Evolutionary conservation across 2,329 filamentous ascomycete genomes (phyloP), one percentile per base, ranked within the genome.

Genomic region (Exophiala dermatitidis): DNA sequence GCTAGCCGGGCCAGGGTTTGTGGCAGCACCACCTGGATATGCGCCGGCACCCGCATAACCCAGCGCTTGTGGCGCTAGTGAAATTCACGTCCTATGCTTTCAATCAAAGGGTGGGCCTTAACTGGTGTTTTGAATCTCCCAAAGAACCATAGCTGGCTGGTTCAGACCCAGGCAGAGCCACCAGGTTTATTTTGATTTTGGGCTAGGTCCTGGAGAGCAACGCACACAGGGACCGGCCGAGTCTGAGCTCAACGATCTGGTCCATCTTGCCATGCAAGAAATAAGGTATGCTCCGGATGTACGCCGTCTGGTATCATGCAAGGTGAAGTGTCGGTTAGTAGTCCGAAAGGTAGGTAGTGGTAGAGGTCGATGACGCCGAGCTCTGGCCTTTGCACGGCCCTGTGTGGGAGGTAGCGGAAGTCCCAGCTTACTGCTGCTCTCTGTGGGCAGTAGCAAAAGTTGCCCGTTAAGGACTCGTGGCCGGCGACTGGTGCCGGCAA

Each of bases 11-110:
- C 42, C 48, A 32, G 49, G 36, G 9, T 26, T 47, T 50, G 51
- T 54, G 37, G 44, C 43, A 53, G 47, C 33, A 36, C 47, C 50
- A 40, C 48, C 44, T 41, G 19, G 19, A 42, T 45, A 45, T 37
- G 44, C 8, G 34, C 42, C 50, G 50, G 45, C 40, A 46, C 8
- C 30, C 34, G 42, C 44, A 38, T 34, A 45, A 50, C 41, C 37
- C 43, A 52, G 50, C 53, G 53, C 56, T 59, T 59, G 56, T 59
- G 54, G 44, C 57, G 53, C 53, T 57, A 59, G 60, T 59, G 58
- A 60, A 56, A 60, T 57, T 62, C 52, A 46, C 29, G 38, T 44
- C 43, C 54, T 53, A 56, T 53, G 56, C 54, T 56, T 53, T 57
- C 32, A 59, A 59, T 57, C 53, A 57, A 59, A 57, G 36, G 52